These are phyloP conservation scores for Symbiodinium natans DNA, from an alignment of 73 alveolate species.

Conservation along the genomic window DNA sequence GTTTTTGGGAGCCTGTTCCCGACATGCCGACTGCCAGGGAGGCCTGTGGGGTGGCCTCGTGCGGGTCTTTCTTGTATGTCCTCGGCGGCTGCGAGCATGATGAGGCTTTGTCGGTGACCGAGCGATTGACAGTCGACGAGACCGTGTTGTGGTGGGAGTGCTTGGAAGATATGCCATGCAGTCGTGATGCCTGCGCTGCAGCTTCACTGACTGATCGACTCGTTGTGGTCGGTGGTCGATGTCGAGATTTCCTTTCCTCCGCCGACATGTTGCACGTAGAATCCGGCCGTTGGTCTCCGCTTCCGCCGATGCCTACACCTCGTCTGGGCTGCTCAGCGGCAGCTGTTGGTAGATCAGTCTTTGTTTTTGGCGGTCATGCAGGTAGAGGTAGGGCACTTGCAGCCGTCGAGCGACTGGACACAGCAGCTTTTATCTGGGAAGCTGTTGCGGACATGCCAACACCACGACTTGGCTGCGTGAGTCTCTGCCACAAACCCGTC, in stretches of 20 bases:
- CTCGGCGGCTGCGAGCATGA: constrained; percentile 73
- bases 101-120: constrained; percentile 33
- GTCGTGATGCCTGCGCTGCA: constrained; percentile 65
- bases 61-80: constrained; percentile 33
- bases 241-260: constrained; percentile 38
- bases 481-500: constrained; percentile 7
- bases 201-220: constrained; percentile 21
- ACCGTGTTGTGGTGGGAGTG: constrained; percentile 3
- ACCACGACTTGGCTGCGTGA: constrained; percentile 42
- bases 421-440: constrained; percentile 52
- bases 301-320: constrained; percentile 78
- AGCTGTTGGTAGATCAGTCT: constrained; percentile 7
- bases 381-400: constrained; percentile 80
- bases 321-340: constrained; percentile 73
- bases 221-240: constrained; percentile 51
- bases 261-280: constrained; percentile 42
- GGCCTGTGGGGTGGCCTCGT: constrained; percentile 52
- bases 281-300: constrained; percentile 66
- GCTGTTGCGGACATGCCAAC: constrained; percentile 50
- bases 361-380: constrained; percentile 62
- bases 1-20: constrained; percentile 32
- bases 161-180: constrained; percentile 53
- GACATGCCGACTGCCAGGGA: constrained; percentile 76
- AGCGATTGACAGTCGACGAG: constrained; percentile 11
- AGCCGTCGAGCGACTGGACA: constrained; percentile 46